These are phyloP conservation scores for Kalmanozyma brasiliensis DNA, from an alignment of 1,284 basidiomycete species.

Conservation along the genomic window DNA sequence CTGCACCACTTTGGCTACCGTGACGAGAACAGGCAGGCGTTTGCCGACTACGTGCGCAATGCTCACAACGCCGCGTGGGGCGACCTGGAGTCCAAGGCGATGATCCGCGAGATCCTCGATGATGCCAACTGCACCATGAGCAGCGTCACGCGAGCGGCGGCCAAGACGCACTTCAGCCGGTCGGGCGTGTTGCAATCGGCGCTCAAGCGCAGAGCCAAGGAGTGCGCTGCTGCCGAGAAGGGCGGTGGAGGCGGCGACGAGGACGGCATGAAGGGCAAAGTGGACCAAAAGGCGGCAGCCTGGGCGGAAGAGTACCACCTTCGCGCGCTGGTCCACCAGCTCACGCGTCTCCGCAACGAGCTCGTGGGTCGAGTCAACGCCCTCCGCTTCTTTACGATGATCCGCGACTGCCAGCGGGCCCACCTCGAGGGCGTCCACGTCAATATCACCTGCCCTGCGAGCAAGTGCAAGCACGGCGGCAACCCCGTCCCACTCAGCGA, in stretches of 20 bases:
- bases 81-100: constrained; percentile 78
- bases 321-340: constrained; percentile 50
- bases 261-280: constrained; percentile 25
- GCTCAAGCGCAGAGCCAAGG: constrained; percentile 40
- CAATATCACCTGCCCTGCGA: constrained; percentile 39
- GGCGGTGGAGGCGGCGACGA: constrained; percentile 29
- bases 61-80: constrained; percentile 73
- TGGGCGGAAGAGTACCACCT: constrained; percentile 52
- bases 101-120: constrained; percentile 74
- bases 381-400: constrained; percentile 55
- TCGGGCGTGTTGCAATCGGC: constrained; percentile 38
- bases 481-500: constrained; percentile 27
- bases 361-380: constrained; percentile 49
- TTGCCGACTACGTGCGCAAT: constrained; percentile 78
- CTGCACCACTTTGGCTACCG: constrained; percentile 77
- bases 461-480: constrained; percentile 31
- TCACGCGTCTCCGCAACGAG: constrained; percentile 55
- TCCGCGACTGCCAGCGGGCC: constrained; percentile 53
- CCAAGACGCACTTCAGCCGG: constrained; percentile 21
- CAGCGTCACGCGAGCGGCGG: constrained; percentile 24
- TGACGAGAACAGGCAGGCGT: constrained; percentile 77
- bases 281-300: constrained; percentile 33
- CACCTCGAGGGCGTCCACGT: constrained; percentile 36
- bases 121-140: constrained; percentile 68
- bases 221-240: constrained; percentile 34